Conservation (phyloP, 768 basidiomycete genomes). For the Erythrobasidium yunnanense region DNA sequence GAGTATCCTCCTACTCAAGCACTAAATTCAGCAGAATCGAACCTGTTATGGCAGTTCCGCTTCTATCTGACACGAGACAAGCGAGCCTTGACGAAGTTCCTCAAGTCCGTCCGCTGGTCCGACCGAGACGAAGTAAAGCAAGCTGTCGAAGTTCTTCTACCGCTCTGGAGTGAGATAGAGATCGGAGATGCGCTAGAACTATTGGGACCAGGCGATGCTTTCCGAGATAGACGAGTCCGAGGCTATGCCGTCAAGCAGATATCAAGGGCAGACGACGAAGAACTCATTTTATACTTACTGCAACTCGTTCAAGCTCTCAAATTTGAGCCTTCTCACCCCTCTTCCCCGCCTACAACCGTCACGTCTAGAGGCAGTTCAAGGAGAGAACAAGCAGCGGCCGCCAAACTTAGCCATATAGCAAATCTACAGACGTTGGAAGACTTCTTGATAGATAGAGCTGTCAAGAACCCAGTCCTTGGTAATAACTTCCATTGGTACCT, state of each 20-base stretch:
- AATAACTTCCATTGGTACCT: constrained; percentile 95
- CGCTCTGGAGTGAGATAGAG: constrained; percentile 94
- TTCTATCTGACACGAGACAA: constrained; percentile 89
- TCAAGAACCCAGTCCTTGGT: constrained; percentile 69
- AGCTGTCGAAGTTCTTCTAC: constrained; percentile 87
- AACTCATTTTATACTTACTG: constrained; percentile 77
- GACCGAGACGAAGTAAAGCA: constrained; percentile 94
- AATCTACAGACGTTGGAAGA: constrained; percentile 67
- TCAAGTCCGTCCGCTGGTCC: constrained; percentile 94
- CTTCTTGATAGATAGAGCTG: constrained; percentile 76
- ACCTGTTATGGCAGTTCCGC: constrained; percentile 97
- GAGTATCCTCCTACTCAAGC: constrained; percentile 79
- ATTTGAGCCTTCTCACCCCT: constrained; percentile 55
- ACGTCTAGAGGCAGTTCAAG: constrained; percentile 22
- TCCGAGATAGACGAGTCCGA: constrained; percentile 57
- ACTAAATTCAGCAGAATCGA: constrained; percentile 83
- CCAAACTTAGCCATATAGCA: constrained; percentile 48
- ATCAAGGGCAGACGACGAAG: constrained; percentile 85
- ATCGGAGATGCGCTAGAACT: constrained; percentile 93
- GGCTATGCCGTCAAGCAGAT: constrained; percentile 89
- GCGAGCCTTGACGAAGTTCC: constrained; percentile 88
- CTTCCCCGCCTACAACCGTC: constrained; percentile 24
- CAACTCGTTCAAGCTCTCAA: constrained; percentile 97
- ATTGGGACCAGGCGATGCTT: constrained; percentile 82
- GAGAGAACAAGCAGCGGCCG: constrained; percentile 46